Percentiles rank a stretch among this genome's conserved stretches.
These are phyloP conservation scores for Coemansia nantahalensis DNA, from an alignment of 192 early-diverging fungal species.

Conservation along the genomic window DNA sequence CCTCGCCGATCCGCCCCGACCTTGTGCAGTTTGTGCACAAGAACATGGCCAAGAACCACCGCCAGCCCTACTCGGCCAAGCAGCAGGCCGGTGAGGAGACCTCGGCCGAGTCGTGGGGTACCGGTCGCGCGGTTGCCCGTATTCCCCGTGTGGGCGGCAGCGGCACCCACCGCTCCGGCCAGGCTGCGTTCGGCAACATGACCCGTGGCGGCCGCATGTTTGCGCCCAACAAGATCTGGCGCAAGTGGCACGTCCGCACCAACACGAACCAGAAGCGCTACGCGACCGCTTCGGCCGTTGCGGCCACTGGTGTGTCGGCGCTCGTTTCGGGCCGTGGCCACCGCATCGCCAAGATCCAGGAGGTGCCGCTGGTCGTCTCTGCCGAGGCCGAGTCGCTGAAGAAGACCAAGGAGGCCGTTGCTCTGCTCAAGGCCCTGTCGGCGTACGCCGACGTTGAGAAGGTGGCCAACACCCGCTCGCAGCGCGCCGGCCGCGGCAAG, in stretches of 20 bases:
- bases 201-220: constrained; percentile 99
- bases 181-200: constrained; percentile 99
- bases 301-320: constrained; percentile 86
- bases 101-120: constrained; percentile 97
- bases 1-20: constrained; percentile 94
- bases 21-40: constrained; percentile 95
- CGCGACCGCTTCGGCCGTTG: constrained; percentile 94
- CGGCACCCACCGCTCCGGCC: constrained; percentile 96
- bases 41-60: constrained; percentile 98
- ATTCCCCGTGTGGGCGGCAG: constrained; percentile 96
- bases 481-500: constrained; percentile 97
- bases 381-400: constrained; percentile 75
- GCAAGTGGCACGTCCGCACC: constrained; percentile 99
- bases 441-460: constrained; percentile 95
- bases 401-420: constrained; percentile 94
- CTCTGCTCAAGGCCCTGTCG: constrained; percentile 85
- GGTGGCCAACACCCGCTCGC: constrained; percentile 91
- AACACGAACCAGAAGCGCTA: constrained; percentile 98
- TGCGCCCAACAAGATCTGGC: constrained; percentile 98
- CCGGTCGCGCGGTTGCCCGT: constrained; percentile 98
- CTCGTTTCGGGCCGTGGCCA: constrained; percentile 97
- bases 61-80: constrained; percentile 94
- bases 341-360: constrained; percentile 86
- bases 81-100: constrained; percentile 98
- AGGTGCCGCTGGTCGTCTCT: constrained; percentile 90